phyloP scores from a whole-genome alignment of 139 green algal species.

The Zygnema circumcarinatum region DNA sequence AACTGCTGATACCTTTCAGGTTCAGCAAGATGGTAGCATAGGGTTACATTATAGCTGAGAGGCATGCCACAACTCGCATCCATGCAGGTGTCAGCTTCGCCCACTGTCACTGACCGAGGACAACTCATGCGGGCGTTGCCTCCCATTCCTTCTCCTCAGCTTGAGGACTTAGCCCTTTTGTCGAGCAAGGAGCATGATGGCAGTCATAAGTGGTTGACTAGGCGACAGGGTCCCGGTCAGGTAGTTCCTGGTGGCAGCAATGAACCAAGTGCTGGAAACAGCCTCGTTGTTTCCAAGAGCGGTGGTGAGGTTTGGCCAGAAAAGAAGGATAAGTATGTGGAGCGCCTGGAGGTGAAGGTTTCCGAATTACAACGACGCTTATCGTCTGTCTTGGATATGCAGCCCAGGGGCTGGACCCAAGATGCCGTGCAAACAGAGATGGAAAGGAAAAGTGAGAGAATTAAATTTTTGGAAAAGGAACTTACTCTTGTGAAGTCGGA shows the following conservation, averaged over 20 bases:
- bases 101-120: background rate
- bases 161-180: background rate
- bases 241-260: background rate
- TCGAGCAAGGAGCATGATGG: background rate
- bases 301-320: background rate
- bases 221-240: background rate
- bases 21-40: constrained; percentile 3
- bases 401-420: background rate
- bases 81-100: background rate
- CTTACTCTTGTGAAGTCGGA: constrained; percentile 8
- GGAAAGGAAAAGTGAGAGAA: constrained; percentile 1
- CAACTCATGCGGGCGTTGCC: background rate
- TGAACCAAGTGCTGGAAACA: background rate
- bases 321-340: constrained; percentile 44
- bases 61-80: background rate
- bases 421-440: background rate
- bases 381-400: constrained; percentile 18
- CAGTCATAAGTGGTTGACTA: background rate
- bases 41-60: background rate
- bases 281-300: background rate
- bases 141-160: background rate
- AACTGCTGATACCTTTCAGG: no score
- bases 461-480: constrained; percentile 11
- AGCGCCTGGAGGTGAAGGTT: constrained; percentile 29
- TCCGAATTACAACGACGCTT: constrained; percentile 16